These are phyloP conservation scores for Quercus glauca DNA, from an alignment of 306 rosid genomes.

Conservation along the genomic window DNA sequence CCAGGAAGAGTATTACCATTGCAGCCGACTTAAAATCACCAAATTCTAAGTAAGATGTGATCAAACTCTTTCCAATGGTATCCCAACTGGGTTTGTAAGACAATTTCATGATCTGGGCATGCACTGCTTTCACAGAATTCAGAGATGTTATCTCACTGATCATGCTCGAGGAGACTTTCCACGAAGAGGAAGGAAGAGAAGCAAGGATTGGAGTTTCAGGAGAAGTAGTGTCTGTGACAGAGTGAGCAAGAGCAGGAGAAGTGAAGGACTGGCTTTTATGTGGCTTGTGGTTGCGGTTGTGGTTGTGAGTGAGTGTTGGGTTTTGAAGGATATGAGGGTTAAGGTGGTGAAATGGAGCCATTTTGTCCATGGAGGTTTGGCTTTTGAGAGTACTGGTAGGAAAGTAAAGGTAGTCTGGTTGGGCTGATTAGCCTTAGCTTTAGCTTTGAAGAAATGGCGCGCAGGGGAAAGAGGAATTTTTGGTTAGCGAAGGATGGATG, in stretches of 20 bases:
- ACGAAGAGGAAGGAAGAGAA: slow-evolving; percentile 31
- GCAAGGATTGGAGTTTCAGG: slow-evolving; percentile 11
- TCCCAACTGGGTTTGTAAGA: slow-evolving; percentile 28
- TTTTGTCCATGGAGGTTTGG: slow-evolving; percentile 42
- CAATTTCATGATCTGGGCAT: slow-evolving; percentile 55
- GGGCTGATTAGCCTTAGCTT: neutral
- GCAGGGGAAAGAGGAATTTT: neutral
- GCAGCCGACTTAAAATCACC: slow-evolving; percentile 57
- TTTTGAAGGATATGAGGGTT: slow-evolving; percentile 33
- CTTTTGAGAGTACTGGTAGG: neutral
- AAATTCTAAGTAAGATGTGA: slow-evolving; percentile 47
- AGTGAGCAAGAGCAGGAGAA: slow-evolving; percentile 29
- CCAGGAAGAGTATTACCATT: slow-evolving; percentile 42
- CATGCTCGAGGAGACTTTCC: slow-evolving; percentile 20
- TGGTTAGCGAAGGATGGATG: neutral
- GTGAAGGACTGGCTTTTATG: slow-evolving; percentile 27
- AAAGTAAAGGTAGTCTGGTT: slow-evolving; percentile 14
- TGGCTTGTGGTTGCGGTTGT: slow-evolving; percentile 13
- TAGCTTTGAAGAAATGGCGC: neutral
- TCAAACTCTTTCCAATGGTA: slow-evolving; percentile 33
- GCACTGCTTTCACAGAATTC: slow-evolving; percentile 46
- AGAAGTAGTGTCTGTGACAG: neutral
- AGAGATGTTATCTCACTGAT: slow-evolving; percentile 34
- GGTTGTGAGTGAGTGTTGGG: slow-evolving; percentile 7
- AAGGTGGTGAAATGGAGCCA: slow-evolving; percentile 32